Evolutionary conservation across 1,139 yeast genomes (phyloP).

Genomic region (Torulaspora globosa): DNA sequence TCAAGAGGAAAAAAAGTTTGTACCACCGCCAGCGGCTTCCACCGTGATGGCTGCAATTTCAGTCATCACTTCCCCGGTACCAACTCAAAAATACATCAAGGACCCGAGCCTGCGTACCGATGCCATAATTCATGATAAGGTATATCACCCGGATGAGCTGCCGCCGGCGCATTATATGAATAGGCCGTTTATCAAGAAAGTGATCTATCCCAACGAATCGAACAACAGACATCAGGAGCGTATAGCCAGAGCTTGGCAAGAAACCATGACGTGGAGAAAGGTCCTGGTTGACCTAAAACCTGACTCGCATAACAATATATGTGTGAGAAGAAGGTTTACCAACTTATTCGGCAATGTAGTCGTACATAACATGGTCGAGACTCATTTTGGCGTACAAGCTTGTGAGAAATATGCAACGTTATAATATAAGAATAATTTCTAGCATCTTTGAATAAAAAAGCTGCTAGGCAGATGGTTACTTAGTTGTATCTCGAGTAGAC

Average conservation of each 20-base stretch:
- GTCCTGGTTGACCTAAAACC: conserved; percentile 82
- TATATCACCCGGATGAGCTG: conserved; percentile 60
- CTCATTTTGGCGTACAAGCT: conserved; percentile 49
- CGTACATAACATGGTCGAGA: conserved; percentile 67
- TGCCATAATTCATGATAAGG: conserved; percentile 73
- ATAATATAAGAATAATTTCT: neutral
- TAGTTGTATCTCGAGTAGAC: neutral
- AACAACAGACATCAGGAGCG: conserved; percentile 60
- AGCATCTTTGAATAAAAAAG: neutral
- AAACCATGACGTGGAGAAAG: conserved; percentile 83
- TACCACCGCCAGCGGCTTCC: conserved; percentile 52
- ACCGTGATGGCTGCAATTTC: conserved; percentile 56
- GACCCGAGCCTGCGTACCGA: conserved; percentile 54
- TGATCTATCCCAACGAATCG: conserved; percentile 34
- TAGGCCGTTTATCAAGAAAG: conserved; percentile 26
- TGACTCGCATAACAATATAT: conserved; percentile 92
- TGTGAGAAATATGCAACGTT: conserved; percentile 30
- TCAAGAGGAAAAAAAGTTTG: conserved; percentile 31
- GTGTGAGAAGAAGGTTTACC: conserved; percentile 83
- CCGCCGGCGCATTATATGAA: conserved; percentile 48
- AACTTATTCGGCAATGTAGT: conserved; percentile 98
- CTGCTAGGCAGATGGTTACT: neutral
- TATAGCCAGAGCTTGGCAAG: conserved; percentile 87
- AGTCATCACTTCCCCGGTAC: conserved; percentile 76
- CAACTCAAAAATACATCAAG: conserved; percentile 61